phyloP scores from a whole-genome alignment of 2,329 filamentous ascomycete genomes.

The Bisporella sp. region DNA sequence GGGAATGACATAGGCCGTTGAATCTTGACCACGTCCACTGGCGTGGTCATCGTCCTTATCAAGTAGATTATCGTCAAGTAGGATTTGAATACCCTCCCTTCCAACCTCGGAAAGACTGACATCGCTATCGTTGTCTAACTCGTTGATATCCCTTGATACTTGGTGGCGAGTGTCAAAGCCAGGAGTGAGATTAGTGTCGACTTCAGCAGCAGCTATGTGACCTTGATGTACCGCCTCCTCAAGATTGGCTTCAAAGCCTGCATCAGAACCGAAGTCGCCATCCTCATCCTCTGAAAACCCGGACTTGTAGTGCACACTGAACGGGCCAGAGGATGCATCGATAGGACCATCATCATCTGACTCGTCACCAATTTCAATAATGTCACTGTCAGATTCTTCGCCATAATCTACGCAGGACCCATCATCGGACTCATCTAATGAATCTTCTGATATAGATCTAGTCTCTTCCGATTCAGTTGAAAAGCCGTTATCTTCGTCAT shows the following conservation, averaged over 20 bases:
- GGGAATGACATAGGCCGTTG: too few relatives aligned
- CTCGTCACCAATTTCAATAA: too few relatives aligned
- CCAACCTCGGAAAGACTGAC: conserved; percentile 19
- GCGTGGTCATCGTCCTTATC: neutral
- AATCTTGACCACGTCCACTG: too few relatives aligned
- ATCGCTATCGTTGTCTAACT: conserved; percentile 15
- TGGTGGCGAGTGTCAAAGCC: too few relatives aligned
- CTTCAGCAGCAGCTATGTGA: too few relatives aligned
- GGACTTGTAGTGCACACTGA: too few relatives aligned
- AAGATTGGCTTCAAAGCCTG: neutral
- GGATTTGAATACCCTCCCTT: conserved; percentile 14
- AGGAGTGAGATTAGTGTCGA: too few relatives aligned
- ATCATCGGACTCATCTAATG: neutral
- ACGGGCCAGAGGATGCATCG: too few relatives aligned
- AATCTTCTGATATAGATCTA: conserved; percentile 5
- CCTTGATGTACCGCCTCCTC: neutral
- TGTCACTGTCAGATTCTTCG: too few relatives aligned
- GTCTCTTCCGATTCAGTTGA: conserved; percentile 9
- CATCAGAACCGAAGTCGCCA: conserved; percentile 1
- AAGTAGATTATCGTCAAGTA: conserved; percentile 13
- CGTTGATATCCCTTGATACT: conserved; percentile 1
- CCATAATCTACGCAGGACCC: conserved; percentile 1
- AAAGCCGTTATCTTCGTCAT: conserved; percentile 9
- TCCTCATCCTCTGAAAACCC: neutral
- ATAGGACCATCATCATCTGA: too few relatives aligned